phyloP scores from a whole-genome alignment of 139 green algal species.

The Diplosphaera chodatii region DNA sequence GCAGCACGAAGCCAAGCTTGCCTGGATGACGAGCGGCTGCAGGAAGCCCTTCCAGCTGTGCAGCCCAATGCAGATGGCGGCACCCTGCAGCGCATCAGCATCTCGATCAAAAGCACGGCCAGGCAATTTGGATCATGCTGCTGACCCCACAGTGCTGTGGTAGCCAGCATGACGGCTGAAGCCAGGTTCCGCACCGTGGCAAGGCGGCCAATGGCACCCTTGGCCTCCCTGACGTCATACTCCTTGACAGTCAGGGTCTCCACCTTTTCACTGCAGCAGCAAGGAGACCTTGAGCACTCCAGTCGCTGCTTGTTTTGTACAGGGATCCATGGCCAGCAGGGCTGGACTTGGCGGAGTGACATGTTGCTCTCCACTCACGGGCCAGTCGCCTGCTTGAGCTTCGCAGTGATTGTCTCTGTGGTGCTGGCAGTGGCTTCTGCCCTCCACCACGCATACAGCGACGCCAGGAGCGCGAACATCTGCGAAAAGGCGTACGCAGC shows the following conservation, averaged over 20 bases:
- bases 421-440: neutral
- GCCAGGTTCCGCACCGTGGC: neutral
- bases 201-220: neutral
- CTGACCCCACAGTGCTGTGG: no score
- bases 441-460: neutral
- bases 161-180: no score
- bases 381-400: neutral
- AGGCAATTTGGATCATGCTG: no score
- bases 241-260: neutral
- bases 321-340: no score
- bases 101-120: no score
- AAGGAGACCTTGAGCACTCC: no score
- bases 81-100: neutral
- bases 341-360: no score
- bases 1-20: no score
- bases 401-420: neutral
- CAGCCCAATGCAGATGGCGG: neutral
- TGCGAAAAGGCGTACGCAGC: neutral
- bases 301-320: no score
- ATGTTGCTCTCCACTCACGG: neutral
- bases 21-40: neutral
- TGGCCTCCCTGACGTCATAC: neutral
- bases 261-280: neutral
- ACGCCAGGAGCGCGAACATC: neutral
- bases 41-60: slow-evolving; percentile 1